Evolutionary conservation across 2,329 filamentous ascomycete species (phyloP).

Genomic region (Pyrenochaeta sp.): DNA sequence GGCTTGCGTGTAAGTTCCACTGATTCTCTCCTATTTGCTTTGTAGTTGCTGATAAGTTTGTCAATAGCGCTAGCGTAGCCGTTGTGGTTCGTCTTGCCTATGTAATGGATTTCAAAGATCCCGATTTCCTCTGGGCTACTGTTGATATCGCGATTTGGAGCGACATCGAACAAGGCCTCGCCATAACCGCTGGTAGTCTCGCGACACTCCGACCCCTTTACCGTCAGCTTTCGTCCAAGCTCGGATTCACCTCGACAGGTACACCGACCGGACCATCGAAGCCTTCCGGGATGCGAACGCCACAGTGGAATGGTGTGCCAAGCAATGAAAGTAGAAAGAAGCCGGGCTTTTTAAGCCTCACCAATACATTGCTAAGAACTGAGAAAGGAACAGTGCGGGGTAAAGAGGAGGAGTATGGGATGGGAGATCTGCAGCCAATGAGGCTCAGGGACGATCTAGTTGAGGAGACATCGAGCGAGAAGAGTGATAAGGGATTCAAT

Average conservation of each 20-base stretch:
- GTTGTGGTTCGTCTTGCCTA: slow-evolving; percentile 47
- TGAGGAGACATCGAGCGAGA: slow-evolving; percentile 23
- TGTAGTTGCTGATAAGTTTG: slow-evolving; percentile 1
- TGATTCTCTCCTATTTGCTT: neutral
- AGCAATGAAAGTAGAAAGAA: slow-evolving; percentile 24
- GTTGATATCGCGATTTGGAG: slow-evolving; percentile 50
- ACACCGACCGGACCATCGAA: slow-evolving; percentile 16
- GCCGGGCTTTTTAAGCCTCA: slow-evolving; percentile 31
- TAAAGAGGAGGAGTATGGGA: slow-evolving; percentile 32
- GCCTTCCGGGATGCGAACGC: slow-evolving; percentile 24
- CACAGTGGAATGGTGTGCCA: slow-evolving; percentile 26
- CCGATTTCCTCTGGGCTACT: slow-evolving; percentile 48
- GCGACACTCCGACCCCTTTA: slow-evolving; percentile 50
- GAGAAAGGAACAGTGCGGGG: slow-evolving; percentile 26
- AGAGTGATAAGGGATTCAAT: slow-evolving; percentile 34
- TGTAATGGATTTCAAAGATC: slow-evolving; percentile 45
- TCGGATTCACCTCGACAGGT: slow-evolving; percentile 31
- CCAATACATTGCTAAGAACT: slow-evolving; percentile 31
- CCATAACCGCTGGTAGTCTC: slow-evolving; percentile 47
- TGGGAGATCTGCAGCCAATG: slow-evolving; percentile 34
- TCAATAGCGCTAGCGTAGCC: slow-evolving; percentile 42
- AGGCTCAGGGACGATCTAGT: slow-evolving; percentile 39
- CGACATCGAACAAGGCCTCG: slow-evolving; percentile 48
- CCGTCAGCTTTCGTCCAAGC: slow-evolving; percentile 28
- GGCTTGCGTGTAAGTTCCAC: slow-evolving; percentile 57